These are phyloP conservation scores for Rhodofomes roseus DNA, from an alignment of 1,284 basidiomycete species.

Conservation along the genomic window DNA sequence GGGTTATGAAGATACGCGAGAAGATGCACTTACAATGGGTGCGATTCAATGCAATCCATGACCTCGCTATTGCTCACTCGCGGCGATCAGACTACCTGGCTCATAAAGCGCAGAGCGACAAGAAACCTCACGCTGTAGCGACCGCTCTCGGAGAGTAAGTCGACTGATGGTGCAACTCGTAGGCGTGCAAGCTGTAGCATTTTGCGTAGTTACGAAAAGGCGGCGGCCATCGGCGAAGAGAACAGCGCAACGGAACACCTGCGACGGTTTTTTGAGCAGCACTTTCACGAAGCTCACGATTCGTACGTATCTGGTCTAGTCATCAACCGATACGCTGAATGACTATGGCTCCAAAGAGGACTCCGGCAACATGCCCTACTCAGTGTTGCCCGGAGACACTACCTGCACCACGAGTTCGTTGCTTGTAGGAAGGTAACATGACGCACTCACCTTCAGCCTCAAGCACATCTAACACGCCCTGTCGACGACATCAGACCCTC, in stretches of 20 bases:
- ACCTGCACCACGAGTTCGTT: constrained; percentile 57
- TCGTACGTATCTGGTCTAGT: constrained; percentile 47
- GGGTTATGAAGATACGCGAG: constrained; percentile 37
- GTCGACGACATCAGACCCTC: constrained; percentile 45
- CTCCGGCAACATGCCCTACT: constrained; percentile 74
- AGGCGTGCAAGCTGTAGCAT: neutral
- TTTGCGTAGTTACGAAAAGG: constrained; percentile 57
- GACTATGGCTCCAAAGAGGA: constrained; percentile 42
- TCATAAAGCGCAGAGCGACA: constrained; percentile 64
- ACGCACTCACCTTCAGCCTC: neutral
- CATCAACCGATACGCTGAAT: neutral
- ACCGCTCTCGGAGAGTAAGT: constrained; percentile 60
- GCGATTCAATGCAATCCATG: constrained; percentile 4
- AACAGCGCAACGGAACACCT: constrained; percentile 65
- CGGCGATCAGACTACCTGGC: constrained; percentile 46
- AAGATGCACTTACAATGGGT: constrained; percentile 57
- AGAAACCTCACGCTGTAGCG: constrained; percentile 58
- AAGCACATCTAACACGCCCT: neutral
- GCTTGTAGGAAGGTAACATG: constrained; percentile 60
- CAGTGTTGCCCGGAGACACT: constrained; percentile 76
- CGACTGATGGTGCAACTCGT: neutral
- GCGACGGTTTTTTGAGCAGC: constrained; percentile 76
- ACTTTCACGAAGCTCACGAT: constrained; percentile 72
- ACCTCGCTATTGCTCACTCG: neutral
- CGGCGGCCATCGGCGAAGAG: constrained; percentile 59